Conservation (phyloP, 768 basidiomycete genomes). For the Phaeolepiota aurea region DNA sequence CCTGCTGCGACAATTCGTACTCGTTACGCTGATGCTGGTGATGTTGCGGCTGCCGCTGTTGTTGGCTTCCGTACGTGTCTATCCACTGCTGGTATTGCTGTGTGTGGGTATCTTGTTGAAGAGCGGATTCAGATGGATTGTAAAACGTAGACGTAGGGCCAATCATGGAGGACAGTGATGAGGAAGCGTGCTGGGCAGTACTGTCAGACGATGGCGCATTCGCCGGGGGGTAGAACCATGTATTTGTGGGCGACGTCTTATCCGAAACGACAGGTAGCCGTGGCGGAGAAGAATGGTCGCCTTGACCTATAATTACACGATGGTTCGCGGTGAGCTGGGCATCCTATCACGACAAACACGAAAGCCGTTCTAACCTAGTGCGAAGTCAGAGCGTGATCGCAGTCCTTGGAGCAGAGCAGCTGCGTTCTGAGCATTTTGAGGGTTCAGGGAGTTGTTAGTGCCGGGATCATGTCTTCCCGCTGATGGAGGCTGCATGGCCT, state of each 20-base stretch:
- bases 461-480: conserved; percentile 23
- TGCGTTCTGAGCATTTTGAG: conserved; percentile 12
- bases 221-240: conserved; percentile 14
- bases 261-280: conserved; percentile 5
- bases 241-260: conserved; percentile 4
- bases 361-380: background rate
- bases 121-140: conserved; percentile 29
- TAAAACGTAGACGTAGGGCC: conserved; percentile 47
- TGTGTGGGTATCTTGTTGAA: conserved; percentile 15
- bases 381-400: background rate
- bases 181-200: conserved; percentile 9
- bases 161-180: conserved; percentile 37
- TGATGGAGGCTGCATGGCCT: conserved; percentile 22
- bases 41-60: conserved; percentile 12
- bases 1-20: background rate
- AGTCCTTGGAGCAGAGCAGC: background rate
- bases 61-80: conserved; percentile 19
- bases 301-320: conserved; percentile 3
- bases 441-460: conserved; percentile 16
- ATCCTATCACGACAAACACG: background rate
- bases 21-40: background rate
- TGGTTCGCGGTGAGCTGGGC: background rate
- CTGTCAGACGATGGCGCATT: conserved; percentile 1
- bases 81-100: conserved; percentile 37
- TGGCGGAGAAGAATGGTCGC: conserved; percentile 5